Evolutionary conservation across 2,329 filamentous ascomycete species (phyloP), one percentile per base, ranked within the genome.

Genomic region (Neofusicoccum kwambonambiense): DNA sequence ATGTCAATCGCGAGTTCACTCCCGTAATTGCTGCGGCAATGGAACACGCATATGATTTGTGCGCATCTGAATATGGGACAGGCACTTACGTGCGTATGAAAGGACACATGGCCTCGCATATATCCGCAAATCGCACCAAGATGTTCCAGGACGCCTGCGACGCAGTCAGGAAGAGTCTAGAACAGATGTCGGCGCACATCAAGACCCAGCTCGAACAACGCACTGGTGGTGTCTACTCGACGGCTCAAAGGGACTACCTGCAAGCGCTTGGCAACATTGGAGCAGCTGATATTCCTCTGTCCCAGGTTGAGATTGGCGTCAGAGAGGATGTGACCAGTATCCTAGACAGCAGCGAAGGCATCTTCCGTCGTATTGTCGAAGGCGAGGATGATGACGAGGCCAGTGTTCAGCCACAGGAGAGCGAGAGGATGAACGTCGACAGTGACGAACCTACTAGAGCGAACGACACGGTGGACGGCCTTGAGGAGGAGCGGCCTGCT

Each of bases 21-120:
- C 84, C 84, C 0, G 76, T 77, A 2, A 80, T 88, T 62, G 70
- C 75, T 3, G 49, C 68, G 1, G 73, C 72, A 37, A 86, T 89
- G 81, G 66, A 68, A 1, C 65, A 72, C 2, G 80, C 77, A 0
- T 88, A 88, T 69, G 64, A 75, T 0, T 58, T 52, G 0, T 87
- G 84, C 69, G 67, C 72, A 4, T 68, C 72, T 0, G 82, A 87
- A 69, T 44, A 45, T n/a, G 83, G 81, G 70, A 62, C 68, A 67
- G 85, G 86, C 2, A 76, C 71, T 11, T 86, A 76, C 70, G 73
- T 64, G 41, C 79, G 84, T 2, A 88, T 88, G 82, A 87, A 86
- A 67, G 65, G 54, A 0, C 67, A 75, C 31, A 86, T 88, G 83
- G 63, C 63, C 0, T 47, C 68, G 0, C 78, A 86, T 62, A 78